A percentile compares a stretch with the other conserved stretches of the same genome.
These are phyloP conservation scores for Phascolomyces articulosus DNA, from an alignment of 371 early-diverging fungal genomes.

Conservation along the genomic window DNA sequence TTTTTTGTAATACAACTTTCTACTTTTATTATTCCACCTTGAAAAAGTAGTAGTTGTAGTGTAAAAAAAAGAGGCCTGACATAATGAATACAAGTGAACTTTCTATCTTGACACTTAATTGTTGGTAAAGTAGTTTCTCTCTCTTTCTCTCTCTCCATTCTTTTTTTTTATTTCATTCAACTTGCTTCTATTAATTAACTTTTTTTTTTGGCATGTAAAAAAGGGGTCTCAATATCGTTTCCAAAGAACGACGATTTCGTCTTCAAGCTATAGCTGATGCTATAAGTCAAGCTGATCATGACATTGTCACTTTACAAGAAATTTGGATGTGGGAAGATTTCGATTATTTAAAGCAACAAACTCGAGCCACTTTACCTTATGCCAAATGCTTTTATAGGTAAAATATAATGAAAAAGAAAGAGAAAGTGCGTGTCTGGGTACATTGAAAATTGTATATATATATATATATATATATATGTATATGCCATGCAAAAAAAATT, in stretches of 20 bases:
- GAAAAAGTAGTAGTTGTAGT: no score
- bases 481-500: background rate
- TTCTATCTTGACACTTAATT: conserved; percentile 58
- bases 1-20: no score
- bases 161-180: no score
- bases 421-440: no score
- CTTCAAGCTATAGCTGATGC: conserved; percentile 57
- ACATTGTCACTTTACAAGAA: conserved; percentile 68
- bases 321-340: conserved; percentile 63
- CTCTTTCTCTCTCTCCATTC: no score
- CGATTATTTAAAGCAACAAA: conserved; percentile 37
- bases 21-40: no score
- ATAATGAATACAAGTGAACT: conserved; percentile 19
- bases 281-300: conserved; percentile 41
- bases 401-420: background rate
- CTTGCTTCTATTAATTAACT: no score
- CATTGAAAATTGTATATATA: no score
- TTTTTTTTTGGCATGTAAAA: no score
- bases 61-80: no score
- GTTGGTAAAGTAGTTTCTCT: conserved; percentile 39
- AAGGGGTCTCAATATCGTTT: conserved; percentile 61
- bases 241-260: conserved; percentile 51
- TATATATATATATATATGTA: background rate
- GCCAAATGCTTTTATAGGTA: conserved; percentile 57
- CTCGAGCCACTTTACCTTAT: conserved; percentile 38